Conservation (phyloP, 208 protist genomes). For the Herpetomonas tarakana region DNA sequence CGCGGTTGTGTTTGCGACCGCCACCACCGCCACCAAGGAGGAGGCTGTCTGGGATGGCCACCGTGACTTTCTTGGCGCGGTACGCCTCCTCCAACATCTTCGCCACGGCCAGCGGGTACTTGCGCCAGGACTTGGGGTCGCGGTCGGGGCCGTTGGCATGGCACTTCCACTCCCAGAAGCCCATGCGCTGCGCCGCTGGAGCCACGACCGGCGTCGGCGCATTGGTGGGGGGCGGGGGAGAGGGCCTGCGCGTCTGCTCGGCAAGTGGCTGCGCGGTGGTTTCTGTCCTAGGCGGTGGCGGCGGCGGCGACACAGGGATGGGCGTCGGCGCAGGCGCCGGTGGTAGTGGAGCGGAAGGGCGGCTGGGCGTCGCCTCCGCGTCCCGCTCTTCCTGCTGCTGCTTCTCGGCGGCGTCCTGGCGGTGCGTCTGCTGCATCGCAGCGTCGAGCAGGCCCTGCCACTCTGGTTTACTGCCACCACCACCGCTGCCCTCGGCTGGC, state of each 20-base stretch:
- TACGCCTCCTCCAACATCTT: conserved; percentile 54
- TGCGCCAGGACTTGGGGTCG: conserved; percentile 40
- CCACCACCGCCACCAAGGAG: conserved; percentile 18
- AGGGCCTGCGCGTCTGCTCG: background rate
- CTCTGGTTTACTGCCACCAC: conserved; percentile 5
- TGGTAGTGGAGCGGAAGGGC: background rate
- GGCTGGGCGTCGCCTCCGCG: background rate
- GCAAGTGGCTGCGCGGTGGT: background rate
- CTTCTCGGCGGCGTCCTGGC: conserved; percentile 11
- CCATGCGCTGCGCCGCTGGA: conserved; percentile 7
- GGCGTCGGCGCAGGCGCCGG: conserved; percentile 2
- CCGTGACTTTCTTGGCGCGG: conserved; percentile 9
- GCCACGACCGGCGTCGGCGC: background rate
- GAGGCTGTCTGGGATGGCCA: conserved; percentile 28
- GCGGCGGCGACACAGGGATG: background rate
- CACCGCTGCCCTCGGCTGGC: background rate
- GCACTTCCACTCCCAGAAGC: conserved; percentile 61
- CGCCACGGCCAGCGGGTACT: conserved; percentile 40
- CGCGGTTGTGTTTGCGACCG: background rate
- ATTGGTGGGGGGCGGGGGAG: background rate
- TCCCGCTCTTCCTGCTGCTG: background rate
- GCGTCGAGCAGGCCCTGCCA: conserved; percentile 37
- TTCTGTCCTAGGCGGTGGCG: too few relatives aligned
- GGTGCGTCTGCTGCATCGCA: conserved; percentile 22
- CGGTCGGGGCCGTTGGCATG: conserved; percentile 26